Base-by-base conservation (phyloP, 2,329 filamentous ascomycete species). In the Stagonosporopsis cucurbitacearum region DNA sequence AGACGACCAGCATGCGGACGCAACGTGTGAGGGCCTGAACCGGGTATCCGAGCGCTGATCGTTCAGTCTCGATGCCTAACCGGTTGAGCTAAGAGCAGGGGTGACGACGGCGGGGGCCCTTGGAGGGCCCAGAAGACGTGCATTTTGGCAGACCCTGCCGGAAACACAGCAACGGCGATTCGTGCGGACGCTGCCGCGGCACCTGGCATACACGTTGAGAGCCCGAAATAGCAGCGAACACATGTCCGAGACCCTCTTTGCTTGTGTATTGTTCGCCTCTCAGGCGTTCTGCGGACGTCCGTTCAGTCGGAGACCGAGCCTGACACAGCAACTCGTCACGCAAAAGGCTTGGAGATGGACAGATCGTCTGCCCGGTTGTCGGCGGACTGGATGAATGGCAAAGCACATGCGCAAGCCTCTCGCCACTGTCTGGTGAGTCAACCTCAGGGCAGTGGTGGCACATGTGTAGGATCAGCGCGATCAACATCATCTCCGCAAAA, bases 371-470 rank as follows among this genome's bases (percentile, higher is more conserved):
- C 6, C 19, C 47, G 53, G 47, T 22, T 47, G 35, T 47, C 37
- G 9, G 33, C 47, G 47, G 53, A 17, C n/a, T 55, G 41, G 52
- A 32, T 50, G 46, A 37, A 36, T 47, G 47, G 55, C 39, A 50
- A 59, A 61, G 61, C 61, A 56, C 53, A 68, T 58, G 62, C 66
- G 66, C 64, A 68, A 67, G 54, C 58, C 50, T 59, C 64, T 67
- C 48, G 64, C 66, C 64, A 67, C 63, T 47, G 48, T 45, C 37
- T 60, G 47, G 47, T 56, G 53, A 56, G 47, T 51, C 53, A 41
- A 51, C n/a, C 47, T 42, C 42, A 56, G 42, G 19, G 30, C 42
- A 42, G 45, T 35, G 35, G 36, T 50, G 46, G 52, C 51, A 36
- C 30, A 40, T 17, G 46, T 44, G 36, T 26, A 8, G 48, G 61